phyloP scores from a whole-genome alignment of 495 filamentous ascomycete species.

The Viridothelium virens region DNA sequence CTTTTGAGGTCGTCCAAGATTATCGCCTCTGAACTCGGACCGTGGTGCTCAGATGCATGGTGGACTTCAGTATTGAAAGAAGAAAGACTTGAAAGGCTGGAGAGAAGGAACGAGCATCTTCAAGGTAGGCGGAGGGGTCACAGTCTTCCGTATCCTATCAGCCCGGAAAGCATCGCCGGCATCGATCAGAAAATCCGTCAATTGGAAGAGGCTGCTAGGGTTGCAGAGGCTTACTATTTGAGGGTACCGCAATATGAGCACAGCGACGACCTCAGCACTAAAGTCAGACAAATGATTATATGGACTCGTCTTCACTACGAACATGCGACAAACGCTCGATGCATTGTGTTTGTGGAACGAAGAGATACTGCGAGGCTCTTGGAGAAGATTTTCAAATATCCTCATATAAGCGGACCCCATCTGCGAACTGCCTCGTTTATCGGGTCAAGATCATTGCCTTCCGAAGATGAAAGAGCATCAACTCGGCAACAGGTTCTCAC shows the following conservation, averaged over 20 bases:
- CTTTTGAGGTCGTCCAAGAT: conserved; percentile 51
- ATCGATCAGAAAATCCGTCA: conserved; percentile 45
- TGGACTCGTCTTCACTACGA: conserved; percentile 54
- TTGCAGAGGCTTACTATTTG: conserved; percentile 48
- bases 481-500: conserved; percentile 69
- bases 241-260: conserved; percentile 32
- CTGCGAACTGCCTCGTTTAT: conserved; percentile 62
- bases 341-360: conserved; percentile 80
- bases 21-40: conserved; percentile 62
- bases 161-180: conserved; percentile 32
- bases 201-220: conserved; percentile 52
- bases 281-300: conserved; percentile 56
- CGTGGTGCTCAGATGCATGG: conserved; percentile 78
- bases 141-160: neutral
- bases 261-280: conserved; percentile 53
- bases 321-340: conserved; percentile 51
- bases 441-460: conserved; percentile 43
- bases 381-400: conserved; percentile 50
- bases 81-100: conserved; percentile 26
- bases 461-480: conserved; percentile 52
- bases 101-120: neutral
- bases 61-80: conserved; percentile 68
- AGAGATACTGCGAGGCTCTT: conserved; percentile 72
- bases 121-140: neutral
- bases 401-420: conserved; percentile 46